Base-by-base conservation (phyloP, 2,329 filamentous ascomycete genomes). In the Phyllosticta citrichinensis region DNA sequence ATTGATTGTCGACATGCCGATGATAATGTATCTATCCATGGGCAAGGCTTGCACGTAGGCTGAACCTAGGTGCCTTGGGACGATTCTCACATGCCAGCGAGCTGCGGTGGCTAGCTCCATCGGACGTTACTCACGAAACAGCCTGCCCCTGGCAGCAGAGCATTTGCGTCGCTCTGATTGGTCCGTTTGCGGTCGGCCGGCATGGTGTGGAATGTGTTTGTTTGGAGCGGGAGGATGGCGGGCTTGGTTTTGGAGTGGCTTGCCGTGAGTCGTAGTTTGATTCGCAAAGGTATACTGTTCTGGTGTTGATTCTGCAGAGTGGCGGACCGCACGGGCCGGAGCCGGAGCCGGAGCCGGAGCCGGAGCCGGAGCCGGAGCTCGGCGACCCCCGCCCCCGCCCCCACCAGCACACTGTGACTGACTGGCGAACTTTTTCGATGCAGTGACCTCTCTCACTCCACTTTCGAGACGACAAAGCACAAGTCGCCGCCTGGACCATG, bases 401-500 rank as follows among this genome's bases (percentile, higher is more conserved):
- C 59, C 59, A 56, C 59, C 51, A 57, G 35, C 52, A 55, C 17
- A 47, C 40, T 27, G 9, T 30, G 27, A 30, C 27, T 17, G 10
- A 40, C 35, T 40, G 35, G 55, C 58, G 58, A 60, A 60, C 58
- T 60, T 60, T 60, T 60, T 60, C 58, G 50, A 61, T 56, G 59
- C 59, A 51, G 59, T 57, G 59, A 61, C 56, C 59, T 35, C 59
- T 35, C 25, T 52, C 53, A 52, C 40, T 54, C 52, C 40, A 14
- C 40, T 47, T 47, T n/a, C 40, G 40, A 47, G 40, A 47, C 58
- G 56, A 22, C 22, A 52, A 50, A 53, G 58, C 58, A 40, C 56
- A 22, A 60, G 58, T 52, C 53, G 58, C 50, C 59, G 59, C 59
- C 59, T 57, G 59, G 35, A 61, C 22, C 25, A 65, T 65, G 64